A percentile compares a stretch with the other conserved stretches of the same genome.
These are phyloP conservation scores for Elongisporangium senticosum DNA, from an alignment of 352 stramenopile species.

Conservation along the genomic window DNA sequence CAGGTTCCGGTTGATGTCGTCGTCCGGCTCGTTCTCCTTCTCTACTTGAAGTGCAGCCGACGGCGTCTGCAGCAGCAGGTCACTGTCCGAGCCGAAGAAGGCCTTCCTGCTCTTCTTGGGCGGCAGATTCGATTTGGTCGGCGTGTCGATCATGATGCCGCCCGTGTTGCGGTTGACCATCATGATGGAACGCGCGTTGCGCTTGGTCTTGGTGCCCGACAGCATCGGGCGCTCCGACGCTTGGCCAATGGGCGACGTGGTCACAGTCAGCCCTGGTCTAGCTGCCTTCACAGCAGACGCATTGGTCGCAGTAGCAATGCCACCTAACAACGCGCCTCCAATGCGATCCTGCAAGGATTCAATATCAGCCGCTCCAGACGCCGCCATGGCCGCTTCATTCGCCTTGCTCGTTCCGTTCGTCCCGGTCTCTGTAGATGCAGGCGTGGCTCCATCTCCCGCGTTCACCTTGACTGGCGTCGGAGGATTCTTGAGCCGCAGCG, in stretches of 20 bases:
- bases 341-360: not conserved
- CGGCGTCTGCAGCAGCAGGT: slow-evolving; percentile 7
- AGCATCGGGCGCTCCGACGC: not conserved
- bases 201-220: slow-evolving; percentile 28
- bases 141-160: slow-evolving; percentile 31
- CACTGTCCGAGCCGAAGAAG: not conserved
- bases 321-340: not conserved
- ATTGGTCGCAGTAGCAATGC: not conserved
- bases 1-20: slow-evolving; percentile 3
- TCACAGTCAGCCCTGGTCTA: not conserved
- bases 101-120: slow-evolving; percentile 19
- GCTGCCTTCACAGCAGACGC: not conserved
- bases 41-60: slow-evolving; percentile 4
- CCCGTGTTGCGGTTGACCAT: slow-evolving; percentile 26
- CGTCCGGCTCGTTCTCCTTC: slow-evolving; percentile 10
- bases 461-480: not conserved
- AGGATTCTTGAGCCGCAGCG: slow-evolving; percentile 32
- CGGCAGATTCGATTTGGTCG: slow-evolving; percentile 27
- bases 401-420: not conserved
- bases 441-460: not conserved
- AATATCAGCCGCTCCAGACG: not conserved
- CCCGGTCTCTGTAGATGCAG: not conserved
- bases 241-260: not conserved
- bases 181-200: slow-evolving; percentile 22
- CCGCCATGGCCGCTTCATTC: not conserved